These are phyloP conservation scores for Penicillium silybi DNA, from an alignment of 495 filamentous ascomycete species.

Conservation along the genomic window DNA sequence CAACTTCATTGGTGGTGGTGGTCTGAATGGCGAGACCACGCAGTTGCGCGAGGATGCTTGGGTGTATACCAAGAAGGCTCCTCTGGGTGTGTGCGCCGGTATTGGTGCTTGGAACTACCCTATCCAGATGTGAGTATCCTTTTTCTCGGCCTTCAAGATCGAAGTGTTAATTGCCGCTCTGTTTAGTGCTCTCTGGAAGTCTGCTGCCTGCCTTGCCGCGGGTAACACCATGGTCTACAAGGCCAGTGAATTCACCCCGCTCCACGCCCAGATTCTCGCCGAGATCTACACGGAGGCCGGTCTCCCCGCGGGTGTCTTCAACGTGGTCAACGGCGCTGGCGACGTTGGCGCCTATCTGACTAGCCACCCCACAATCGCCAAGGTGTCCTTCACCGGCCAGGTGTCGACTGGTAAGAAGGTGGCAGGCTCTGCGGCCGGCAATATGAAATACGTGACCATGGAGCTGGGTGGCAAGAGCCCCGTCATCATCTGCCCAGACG, in stretches of 20 bases:
- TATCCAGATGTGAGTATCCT: slow-evolving; percentile 61
- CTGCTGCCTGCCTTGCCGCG: slow-evolving; percentile 73
- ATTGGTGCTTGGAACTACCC: slow-evolving; percentile 87
- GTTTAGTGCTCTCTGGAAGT: slow-evolving; percentile 72
- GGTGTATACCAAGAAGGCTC: slow-evolving; percentile 71
- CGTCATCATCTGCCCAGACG: slow-evolving; percentile 65
- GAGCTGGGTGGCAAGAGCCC: slow-evolving; percentile 82
- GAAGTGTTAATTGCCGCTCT: neutral
- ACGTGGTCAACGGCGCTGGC: slow-evolving; percentile 70
- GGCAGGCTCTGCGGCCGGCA: slow-evolving; percentile 61
- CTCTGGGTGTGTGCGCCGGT: slow-evolving; percentile 71
- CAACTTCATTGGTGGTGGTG: slow-evolving; percentile 64
- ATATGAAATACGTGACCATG: slow-evolving; percentile 84
- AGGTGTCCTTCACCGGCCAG: slow-evolving; percentile 83
- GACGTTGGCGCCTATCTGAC: slow-evolving; percentile 68
- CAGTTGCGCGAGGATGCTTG: slow-evolving; percentile 66
- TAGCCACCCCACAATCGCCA: slow-evolving; percentile 63
- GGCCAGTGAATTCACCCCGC: slow-evolving; percentile 73
- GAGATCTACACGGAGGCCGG: slow-evolving; percentile 69
- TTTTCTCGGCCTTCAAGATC: neutral
- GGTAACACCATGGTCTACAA: slow-evolving; percentile 90
- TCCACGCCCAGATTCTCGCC: slow-evolving; percentile 66
- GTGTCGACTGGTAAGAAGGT: slow-evolving; percentile 74
- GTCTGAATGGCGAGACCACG: slow-evolving; percentile 64
- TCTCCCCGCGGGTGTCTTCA: slow-evolving; percentile 75